Evolutionary conservation across 345 rosid species (phyloP).

Genomic region (Pistacia vera): DNA sequence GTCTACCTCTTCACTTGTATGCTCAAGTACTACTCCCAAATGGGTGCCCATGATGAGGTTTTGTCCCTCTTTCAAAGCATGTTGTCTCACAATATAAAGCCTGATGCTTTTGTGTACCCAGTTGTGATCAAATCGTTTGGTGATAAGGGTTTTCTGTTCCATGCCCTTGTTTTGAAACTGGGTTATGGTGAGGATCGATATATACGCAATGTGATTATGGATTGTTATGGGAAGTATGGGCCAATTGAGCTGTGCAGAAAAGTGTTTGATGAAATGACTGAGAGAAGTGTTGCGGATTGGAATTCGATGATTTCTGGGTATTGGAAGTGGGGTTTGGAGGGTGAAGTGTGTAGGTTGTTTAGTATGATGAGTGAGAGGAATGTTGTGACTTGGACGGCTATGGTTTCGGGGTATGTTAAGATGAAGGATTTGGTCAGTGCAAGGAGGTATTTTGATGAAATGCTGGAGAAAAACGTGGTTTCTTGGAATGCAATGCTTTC

Average conservation of each 20-base stretch:
- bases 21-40: slow-evolving; percentile 27
- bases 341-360: slow-evolving; percentile 41
- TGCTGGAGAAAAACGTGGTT: slow-evolving; percentile 41
- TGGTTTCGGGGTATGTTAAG: slow-evolving; percentile 45
- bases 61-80: slow-evolving; percentile 25
- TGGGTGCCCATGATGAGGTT: slow-evolving; percentile 27
- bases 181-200: slow-evolving; percentile 33
- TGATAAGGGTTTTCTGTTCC: slow-evolving; percentile 30
- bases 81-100: slow-evolving; percentile 17
- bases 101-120: slow-evolving; percentile 36
- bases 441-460: slow-evolving; percentile 48
- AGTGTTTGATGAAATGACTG: slow-evolving; percentile 68
- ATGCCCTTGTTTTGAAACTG: slow-evolving; percentile 38
- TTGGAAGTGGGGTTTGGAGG: slow-evolving; percentile 38
- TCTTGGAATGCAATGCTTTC: slow-evolving; percentile 67
- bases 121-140: slow-evolving; percentile 40
- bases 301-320: slow-evolving; percentile 55
- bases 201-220: slow-evolving; percentile 41
- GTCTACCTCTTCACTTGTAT: slow-evolving; percentile 25
- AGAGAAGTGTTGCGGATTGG: slow-evolving; percentile 43
- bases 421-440: slow-evolving; percentile 38
- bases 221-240: slow-evolving; percentile 26
- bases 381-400: slow-evolving; percentile 48
- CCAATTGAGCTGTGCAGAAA: slow-evolving; percentile 35
- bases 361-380: slow-evolving; percentile 33